These are phyloP conservation scores for Saturnispora diversa DNA, from an alignment of 805 yeast species.

Conservation along the genomic window DNA sequence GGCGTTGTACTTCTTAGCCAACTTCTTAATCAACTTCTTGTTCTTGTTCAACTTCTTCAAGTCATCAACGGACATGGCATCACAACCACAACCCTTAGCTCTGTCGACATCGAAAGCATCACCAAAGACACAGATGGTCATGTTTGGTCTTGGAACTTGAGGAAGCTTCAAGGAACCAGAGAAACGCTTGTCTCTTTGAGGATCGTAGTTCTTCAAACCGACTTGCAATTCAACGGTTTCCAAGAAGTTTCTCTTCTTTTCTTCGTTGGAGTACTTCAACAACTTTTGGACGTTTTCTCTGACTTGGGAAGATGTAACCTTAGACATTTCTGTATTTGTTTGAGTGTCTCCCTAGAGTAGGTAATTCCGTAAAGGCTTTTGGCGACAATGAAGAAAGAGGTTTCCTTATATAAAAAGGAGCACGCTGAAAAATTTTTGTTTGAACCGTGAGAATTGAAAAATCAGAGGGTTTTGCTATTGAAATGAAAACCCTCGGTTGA, in stretches of 20 bases:
- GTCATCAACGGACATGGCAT: conserved; percentile 99
- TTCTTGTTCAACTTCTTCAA: conserved; percentile 99
- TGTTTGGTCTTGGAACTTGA: conserved; percentile 99
- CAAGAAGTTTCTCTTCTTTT: conserved; percentile 99
- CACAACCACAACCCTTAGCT: conserved; percentile 98
- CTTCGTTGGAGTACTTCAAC: conserved; percentile 80
- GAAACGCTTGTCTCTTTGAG: conserved; percentile 99
- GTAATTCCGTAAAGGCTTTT: conserved; percentile 35
- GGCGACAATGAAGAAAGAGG: conserved; percentile 36
- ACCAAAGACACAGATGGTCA: conserved; percentile 99
- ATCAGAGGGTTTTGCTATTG: background rate
- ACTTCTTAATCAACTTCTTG: conserved; percentile 99
- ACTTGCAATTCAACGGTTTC: conserved; percentile 99
- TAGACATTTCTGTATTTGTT: conserved; percentile 58
- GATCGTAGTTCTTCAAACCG: conserved; percentile 99
- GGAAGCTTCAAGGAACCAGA: conserved; percentile 98
- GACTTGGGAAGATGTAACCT: conserved; percentile 85
- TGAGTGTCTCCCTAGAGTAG: conserved; percentile 70
- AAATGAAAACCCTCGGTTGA: conserved; percentile 11
- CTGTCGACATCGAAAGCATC: conserved; percentile 99
- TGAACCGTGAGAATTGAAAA: background rate
- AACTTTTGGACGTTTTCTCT: conserved; percentile 95
- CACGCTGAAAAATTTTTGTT: background rate
- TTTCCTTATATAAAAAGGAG: background rate
- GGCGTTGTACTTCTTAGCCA: conserved; percentile 99